Evolutionary conservation across 2,329 filamentous ascomycete genomes (phyloP), one percentile per base, ranked within the genome.

Genomic region (Fusarium longipes): DNA sequence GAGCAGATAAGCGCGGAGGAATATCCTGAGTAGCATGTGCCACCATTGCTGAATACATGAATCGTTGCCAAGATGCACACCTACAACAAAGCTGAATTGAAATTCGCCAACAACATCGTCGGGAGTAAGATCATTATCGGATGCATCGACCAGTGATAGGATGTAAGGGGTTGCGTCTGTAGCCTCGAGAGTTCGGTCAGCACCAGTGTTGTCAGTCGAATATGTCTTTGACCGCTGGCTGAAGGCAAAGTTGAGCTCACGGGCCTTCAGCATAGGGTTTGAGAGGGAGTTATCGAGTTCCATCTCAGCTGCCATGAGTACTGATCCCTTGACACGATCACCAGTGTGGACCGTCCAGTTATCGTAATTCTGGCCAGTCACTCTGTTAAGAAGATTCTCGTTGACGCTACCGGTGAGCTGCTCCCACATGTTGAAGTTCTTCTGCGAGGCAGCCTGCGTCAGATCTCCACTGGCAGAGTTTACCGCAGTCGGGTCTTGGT

Each of bases 21-120:
- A 70, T 32, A 88, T 72, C 45, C 79, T 82, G 36, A 84, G 79
- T 5, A 84, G 74, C 63, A 87, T 81, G 69, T 87, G 81, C 79
- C 83, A 86, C 87, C 87, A 90, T 63, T 90, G 87, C 63, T 88
- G 85, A 40, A 88, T 78, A 67, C 87, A 89, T 10, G 85, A 80
- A 39, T 84, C 77, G 72, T 88, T 90, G 38, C 84, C 83, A 2
- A 89, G 81, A 54, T 86, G 81, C 73, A 84, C 82, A 35, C 87
- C 87, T 0, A 83, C 83, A 6, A 89, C 70, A 68, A 85, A 90
- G 39, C 83, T 82, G 72, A 89, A 85, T 67, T 90, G 87, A 3
- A 89, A 74, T 71, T 90, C 87, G 44, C 86, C 87, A 7, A 87
- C 74, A 25, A 89, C 75, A 53, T 86, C 83, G 3, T 78, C 76